phyloP scores from a whole-genome alignment of 2,329 filamentous ascomycete species.

The Zalaria obscura region DNA sequence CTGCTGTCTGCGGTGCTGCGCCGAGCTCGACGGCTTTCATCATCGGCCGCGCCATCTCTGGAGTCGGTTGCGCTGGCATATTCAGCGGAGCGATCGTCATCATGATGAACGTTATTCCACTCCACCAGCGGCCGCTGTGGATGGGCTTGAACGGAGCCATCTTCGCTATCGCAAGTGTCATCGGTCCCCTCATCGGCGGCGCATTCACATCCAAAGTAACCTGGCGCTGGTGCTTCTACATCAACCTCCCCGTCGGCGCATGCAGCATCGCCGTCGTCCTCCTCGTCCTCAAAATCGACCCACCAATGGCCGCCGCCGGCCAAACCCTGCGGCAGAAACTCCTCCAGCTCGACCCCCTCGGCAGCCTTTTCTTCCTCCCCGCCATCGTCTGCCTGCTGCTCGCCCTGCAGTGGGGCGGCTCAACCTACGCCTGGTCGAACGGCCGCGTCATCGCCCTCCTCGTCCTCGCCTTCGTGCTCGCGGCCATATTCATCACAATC shows the following conservation, averaged over 20 bases:
- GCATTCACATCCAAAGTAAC: slow-evolving; percentile 23
- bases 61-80: slow-evolving; percentile 36
- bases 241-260: slow-evolving; percentile 38
- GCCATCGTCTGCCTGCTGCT: slow-evolving; percentile 33
- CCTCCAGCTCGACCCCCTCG: slow-evolving; percentile 32
- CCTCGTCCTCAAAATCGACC: slow-evolving; percentile 2
- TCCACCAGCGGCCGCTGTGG: slow-evolving; percentile 32
- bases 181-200: slow-evolving; percentile 31
- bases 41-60: slow-evolving; percentile 36
- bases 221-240: slow-evolving; percentile 38
- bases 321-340: slow-evolving; percentile 15
- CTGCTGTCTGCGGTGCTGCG: slow-evolving; percentile 36
- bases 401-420: slow-evolving; percentile 36
- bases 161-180: slow-evolving; percentile 33
- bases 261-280: slow-evolving; percentile 17
- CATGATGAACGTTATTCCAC: slow-evolving; percentile 29
- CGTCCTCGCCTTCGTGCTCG: slow-evolving; percentile 29
- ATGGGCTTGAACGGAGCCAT: slow-evolving; percentile 35
- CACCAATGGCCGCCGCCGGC: slow-evolving; percentile 1
- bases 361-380: slow-evolving; percentile 31
- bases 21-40: slow-evolving; percentile 36
- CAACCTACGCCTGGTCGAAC: slow-evolving; percentile 29
- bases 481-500: slow-evolving; percentile 24
- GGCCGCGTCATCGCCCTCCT: slow-evolving; percentile 31
- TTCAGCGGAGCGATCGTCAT: slow-evolving; percentile 35